Percentiles rank a stretch among this genome's conserved stretches.
These are phyloP conservation scores for Coemansia sp. DNA, from an alignment of 192 early-diverging fungal species.

Conservation along the genomic window DNA sequence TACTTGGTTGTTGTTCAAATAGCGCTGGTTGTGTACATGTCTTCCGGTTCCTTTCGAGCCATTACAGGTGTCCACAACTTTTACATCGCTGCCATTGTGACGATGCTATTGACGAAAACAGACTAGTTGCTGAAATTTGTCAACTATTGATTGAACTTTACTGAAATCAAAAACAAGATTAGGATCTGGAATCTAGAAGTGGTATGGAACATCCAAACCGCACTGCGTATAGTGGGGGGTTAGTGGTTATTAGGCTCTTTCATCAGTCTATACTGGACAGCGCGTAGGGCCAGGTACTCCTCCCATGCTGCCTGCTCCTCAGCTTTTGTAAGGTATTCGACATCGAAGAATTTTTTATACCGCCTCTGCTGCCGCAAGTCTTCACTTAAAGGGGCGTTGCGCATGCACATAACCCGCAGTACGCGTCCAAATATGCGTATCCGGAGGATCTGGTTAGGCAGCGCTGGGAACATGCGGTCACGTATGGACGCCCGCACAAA, in stretches of 20 bases:
- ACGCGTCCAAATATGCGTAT: slow-evolving; percentile 65
- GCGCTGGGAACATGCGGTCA: slow-evolving; percentile 66
- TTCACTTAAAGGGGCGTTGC: slow-evolving; percentile 4
- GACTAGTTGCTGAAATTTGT: not conserved
- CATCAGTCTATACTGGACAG: slow-evolving; percentile 37
- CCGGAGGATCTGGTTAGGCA: slow-evolving; percentile 59
- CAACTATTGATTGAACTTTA: slow-evolving; percentile 4
- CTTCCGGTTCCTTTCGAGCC: not conserved
- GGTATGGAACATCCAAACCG: not conserved
- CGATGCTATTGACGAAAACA: not conserved
- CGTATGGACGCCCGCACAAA: slow-evolving; percentile 65
- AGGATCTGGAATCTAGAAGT: not conserved
- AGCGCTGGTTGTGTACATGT: not conserved
- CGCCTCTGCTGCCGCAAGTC: slow-evolving; percentile 5
- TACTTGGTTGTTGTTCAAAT: not conserved
- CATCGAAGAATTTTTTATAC: slow-evolving; percentile 13
- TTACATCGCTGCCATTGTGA: not conserved
- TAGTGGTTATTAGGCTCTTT: slow-evolving; percentile 22
- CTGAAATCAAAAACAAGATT: not conserved
- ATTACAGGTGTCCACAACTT: not conserved
- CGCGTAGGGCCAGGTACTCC: slow-evolving; percentile 46
- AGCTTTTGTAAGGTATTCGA: slow-evolving; percentile 37
- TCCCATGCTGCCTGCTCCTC: slow-evolving; percentile 50
- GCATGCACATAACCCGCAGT: slow-evolving; percentile 48
- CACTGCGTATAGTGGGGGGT: not conserved